A percentile compares a stretch with the other conserved stretches of the same genome.
phyloP scores from a whole-genome alignment of 2,329 filamentous ascomycete genomes.

The Raffaelea deltoideospora region DNA sequence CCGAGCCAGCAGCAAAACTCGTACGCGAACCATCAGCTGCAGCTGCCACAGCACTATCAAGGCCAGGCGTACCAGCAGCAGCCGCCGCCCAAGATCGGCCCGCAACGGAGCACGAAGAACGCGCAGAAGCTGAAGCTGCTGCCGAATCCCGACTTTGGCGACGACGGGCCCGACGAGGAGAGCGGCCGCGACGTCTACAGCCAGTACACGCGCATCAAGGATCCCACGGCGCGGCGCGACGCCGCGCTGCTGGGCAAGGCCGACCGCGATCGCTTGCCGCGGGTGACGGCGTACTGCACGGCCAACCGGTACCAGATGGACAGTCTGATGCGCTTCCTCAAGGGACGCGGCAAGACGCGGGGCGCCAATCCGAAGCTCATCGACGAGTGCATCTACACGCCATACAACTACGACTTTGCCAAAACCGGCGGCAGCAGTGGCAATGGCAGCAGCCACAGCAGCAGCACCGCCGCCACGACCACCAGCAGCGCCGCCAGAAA shows the following conservation, averaged over 20 bases:
- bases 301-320: conserved; percentile 87
- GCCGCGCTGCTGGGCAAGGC: conserved; percentile 87
- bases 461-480: background rate
- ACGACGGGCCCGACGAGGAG: conserved; percentile 69
- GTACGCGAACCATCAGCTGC: too few species aligned
- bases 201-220: conserved; percentile 95
- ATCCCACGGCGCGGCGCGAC: conserved; percentile 82
- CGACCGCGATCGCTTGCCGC: conserved; percentile 69
- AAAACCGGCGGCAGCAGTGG: conserved; percentile 12
- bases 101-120: conserved; percentile 87
- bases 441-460: conserved; percentile 3
- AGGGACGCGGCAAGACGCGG: conserved; percentile 62
- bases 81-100: conserved; percentile 60
- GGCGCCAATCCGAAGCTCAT: conserved; percentile 82
- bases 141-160: conserved; percentile 72
- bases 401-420: conserved; percentile 54
- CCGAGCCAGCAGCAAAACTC: too few species aligned
- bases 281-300: conserved; percentile 94
- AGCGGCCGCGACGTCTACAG: conserved; percentile 92
- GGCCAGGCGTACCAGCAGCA: conserved; percentile 15
- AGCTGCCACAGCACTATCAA: background rate
- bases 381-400: conserved; percentile 95
- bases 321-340: conserved; percentile 76
- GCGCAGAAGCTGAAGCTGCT: conserved; percentile 96
- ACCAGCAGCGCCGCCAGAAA: conserved; percentile 15